Evolutionary conservation across 306 rosid genomes (phyloP).

Genomic region (Alnus rubra): DNA sequence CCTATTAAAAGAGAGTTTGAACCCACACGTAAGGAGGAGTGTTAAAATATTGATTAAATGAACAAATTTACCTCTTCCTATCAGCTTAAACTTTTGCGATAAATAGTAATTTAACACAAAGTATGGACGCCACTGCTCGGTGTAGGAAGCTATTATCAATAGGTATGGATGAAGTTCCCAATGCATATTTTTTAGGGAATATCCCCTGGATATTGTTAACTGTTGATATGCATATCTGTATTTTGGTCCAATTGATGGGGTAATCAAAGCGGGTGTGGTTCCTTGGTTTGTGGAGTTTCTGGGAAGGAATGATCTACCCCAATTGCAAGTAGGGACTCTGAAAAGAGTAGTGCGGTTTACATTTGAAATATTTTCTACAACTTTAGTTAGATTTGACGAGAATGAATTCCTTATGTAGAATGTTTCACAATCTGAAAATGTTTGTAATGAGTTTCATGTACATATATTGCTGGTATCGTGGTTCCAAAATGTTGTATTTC

Average conservation of each 20-base stretch:
- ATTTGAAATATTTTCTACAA: not conserved
- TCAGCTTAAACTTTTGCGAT: no score
- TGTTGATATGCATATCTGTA: constrained; percentile 2
- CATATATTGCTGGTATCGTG: not conserved
- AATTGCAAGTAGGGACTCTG: constrained; percentile 41
- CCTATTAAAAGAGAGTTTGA: no score
- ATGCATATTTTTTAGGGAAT: not conserved
- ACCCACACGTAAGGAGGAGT: no score
- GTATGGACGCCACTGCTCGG: constrained; percentile 58
- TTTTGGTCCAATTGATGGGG: constrained; percentile 49
- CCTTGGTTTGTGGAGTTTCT: constrained; percentile 66
- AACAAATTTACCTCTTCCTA: no score
- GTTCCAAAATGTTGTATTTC: not conserved
- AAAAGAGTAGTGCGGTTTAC: constrained; percentile 11
- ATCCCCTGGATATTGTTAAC: constrained; percentile 12
- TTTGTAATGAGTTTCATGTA: not conserved
- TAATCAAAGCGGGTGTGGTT: constrained; percentile 50
- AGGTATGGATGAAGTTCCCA: constrained; percentile 32
- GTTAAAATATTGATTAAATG: no score
- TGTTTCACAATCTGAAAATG: not conserved
- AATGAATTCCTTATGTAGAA: not conserved
- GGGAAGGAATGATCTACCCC: constrained; percentile 47
- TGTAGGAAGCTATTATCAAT: constrained; percentile 59
- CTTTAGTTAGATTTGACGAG: not conserved
- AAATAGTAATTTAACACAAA: no score